Percentiles rank a stretch among this genome's conserved stretches.
These are phyloP conservation scores for Gliomastix tumulicola DNA, from an alignment of 2,329 filamentous ascomycete species.

Conservation along the genomic window DNA sequence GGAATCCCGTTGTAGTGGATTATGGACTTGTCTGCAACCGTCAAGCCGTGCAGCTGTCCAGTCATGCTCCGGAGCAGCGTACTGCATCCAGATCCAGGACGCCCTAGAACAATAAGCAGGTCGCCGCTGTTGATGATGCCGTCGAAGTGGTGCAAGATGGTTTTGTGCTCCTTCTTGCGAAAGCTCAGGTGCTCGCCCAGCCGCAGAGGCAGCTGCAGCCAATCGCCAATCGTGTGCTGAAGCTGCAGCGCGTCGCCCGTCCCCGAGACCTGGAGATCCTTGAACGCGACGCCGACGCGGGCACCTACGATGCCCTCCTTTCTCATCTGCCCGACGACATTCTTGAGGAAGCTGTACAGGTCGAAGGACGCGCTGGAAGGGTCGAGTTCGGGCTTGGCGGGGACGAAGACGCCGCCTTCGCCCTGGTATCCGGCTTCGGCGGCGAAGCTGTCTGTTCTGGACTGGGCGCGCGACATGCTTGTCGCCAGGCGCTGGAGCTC, in stretches of 20 bases:
- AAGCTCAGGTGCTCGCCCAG: conserved; percentile 47
- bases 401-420: too few species aligned
- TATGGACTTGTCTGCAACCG: conserved; percentile 37
- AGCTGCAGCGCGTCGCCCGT: conserved; percentile 61
- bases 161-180: conserved; percentile 37
- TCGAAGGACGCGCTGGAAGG: conserved; percentile 30
- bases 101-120: conserved; percentile 61
- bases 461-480: conserved; percentile 13
- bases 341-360: conserved; percentile 30
- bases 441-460: not conserved
- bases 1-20: conserved; percentile 60
- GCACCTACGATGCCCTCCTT: too few species aligned
- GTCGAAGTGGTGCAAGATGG: conserved; percentile 58
- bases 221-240: conserved; percentile 58
- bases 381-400: conserved; percentile 21
- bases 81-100: conserved; percentile 58
- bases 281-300: conserved; percentile 60
- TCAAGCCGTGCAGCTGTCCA: conserved; percentile 52
- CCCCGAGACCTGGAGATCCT: conserved; percentile 59
- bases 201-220: conserved; percentile 50
- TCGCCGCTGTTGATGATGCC: conserved; percentile 58
- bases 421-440: too few species aligned
- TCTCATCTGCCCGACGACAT: conserved; percentile 34
- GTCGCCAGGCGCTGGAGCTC: conserved; percentile 22
- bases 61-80: conserved; percentile 57